Evolutionary conservation across 768 basidiomycete species (phyloP).

Genomic region (Leucosporidium scottii): DNA sequence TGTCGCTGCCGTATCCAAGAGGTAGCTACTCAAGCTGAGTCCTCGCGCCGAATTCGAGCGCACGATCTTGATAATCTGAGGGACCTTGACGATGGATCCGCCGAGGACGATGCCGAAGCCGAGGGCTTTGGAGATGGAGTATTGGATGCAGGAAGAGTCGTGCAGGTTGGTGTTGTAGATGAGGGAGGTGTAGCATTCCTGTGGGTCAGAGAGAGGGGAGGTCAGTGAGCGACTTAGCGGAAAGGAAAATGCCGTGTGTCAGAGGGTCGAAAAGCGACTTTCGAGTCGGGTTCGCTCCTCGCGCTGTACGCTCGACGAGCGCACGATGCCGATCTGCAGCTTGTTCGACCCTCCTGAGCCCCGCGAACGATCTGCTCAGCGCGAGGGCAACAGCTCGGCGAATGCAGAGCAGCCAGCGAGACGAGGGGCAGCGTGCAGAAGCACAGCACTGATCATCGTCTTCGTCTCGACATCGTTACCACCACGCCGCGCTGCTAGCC

Average conservation of each 20-base stretch:
- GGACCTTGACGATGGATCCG: conserved; percentile 86
- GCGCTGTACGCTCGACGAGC: background rate
- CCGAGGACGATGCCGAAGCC: conserved; percentile 85
- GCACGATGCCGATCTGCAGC: conserved; percentile 14
- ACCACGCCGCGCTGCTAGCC: too few species aligned
- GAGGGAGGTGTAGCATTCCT: conserved; percentile 87
- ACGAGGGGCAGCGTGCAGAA: too few species aligned
- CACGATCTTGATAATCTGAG: conserved; percentile 77
- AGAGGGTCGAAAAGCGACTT: background rate
- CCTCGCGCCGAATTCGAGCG: conserved; percentile 72
- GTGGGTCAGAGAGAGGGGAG: conserved; percentile 9
- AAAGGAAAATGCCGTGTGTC: background rate
- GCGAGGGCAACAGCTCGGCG: too few species aligned
- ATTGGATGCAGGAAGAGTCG: conserved; percentile 79
- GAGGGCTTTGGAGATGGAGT: conserved; percentile 81
- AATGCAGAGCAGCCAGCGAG: too few species aligned
- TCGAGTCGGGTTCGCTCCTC: background rate
- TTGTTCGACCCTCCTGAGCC: background rate
- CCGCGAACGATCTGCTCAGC: too few species aligned
- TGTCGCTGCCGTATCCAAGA: conserved; percentile 84
- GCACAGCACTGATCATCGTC: too few species aligned
- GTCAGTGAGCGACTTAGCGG: background rate
- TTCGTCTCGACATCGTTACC: too few species aligned
- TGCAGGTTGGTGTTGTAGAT: conserved; percentile 73
- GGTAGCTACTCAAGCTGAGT: conserved; percentile 74